phyloP scores from a whole-genome alignment of 805 yeast genomes.

The Metschnikowia santaceciliae region DNA sequence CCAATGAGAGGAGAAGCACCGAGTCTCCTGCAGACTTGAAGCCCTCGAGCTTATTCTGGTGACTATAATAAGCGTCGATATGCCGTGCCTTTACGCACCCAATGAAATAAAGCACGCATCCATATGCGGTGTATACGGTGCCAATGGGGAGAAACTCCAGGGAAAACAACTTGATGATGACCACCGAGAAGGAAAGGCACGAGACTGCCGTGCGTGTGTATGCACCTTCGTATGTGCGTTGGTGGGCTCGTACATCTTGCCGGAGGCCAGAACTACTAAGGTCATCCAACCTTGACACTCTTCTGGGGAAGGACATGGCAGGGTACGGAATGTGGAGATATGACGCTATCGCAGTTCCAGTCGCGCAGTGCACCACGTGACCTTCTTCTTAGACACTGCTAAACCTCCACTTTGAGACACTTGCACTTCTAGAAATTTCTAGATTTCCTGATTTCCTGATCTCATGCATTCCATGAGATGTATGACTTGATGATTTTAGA shows the following conservation, averaged over 20 bases:
- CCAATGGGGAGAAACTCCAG: conserved; percentile 65
- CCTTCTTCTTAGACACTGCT: neutral
- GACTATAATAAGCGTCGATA: conserved; percentile 36
- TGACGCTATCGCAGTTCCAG: neutral
- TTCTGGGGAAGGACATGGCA: conserved; percentile 8
- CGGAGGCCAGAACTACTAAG: conserved; percentile 39
- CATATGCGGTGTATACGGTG: conserved; percentile 59
- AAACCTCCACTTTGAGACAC: too few species aligned
- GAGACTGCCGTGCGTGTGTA: conserved; percentile 71
- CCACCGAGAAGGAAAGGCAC: conserved; percentile 58
- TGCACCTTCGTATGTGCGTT: conserved; percentile 82
- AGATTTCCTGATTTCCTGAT: too few species aligned
- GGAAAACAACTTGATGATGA: conserved; percentile 62
- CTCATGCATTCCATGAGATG: too few species aligned
- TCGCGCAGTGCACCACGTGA: neutral
- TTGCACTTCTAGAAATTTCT: too few species aligned
- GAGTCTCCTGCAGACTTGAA: conserved; percentile 61
- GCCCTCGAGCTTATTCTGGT: conserved; percentile 35
- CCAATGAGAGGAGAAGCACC: conserved; percentile 47
- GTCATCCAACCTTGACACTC: conserved; percentile 30
- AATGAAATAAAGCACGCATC: conserved; percentile 38
- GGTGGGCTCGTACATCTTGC: conserved; percentile 63
- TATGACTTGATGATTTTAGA: too few species aligned
- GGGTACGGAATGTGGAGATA: neutral
- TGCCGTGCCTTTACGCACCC: conserved; percentile 36